Evolutionary conservation across 768 basidiomycete genomes (phyloP), one percentile per base, ranked within the genome.

Genomic region (Lyophyllum decastes): DNA sequence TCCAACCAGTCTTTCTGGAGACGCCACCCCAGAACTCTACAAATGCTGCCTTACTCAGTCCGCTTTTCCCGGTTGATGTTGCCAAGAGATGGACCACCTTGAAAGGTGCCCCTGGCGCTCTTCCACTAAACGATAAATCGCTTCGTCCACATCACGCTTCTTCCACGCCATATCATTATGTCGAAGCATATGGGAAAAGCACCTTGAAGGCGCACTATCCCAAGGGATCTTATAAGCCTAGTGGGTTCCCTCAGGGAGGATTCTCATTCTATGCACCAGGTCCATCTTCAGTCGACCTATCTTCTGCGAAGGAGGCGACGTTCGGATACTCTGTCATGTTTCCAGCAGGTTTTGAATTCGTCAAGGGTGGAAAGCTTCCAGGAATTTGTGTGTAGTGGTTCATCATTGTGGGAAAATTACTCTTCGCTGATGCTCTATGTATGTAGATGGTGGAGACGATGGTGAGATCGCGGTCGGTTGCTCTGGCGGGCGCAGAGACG

Each of bases 291-390:
- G 75, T 84, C 44, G 78, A 82, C 66, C 70, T 88, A 54, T 76
- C 77, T 46, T 77, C 69, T 2, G 89, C 86, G 9, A 86, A 83
- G 66, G 87, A 89, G 63, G 82, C 82, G n/a, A 84, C 82, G 0
- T 80, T 90, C 61, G 81, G 73, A 1, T 81, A 81, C 70, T 79
- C 83, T 0, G 78, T 87, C 34, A 83, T 73, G 70, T 88, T 90
- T 74, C 72, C 79, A 25, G 68, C 78, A 12, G 85, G 79, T 33
- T 90, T 87, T 68, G 77, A 81, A 21, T 89, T 81, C 70, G 76
- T 80, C 61, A 77, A 77, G 63, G 87, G 87, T 52, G 88, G 89
- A 34, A 90, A 89, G 70, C 75, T 90, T 22, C 88, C 88, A 17
- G 88, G 88, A 60, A 68, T 89, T 63, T 88, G 85, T 87, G 65